phyloP scores from a whole-genome alignment of 768 basidiomycete species.

The Russula ochroleuca region DNA sequence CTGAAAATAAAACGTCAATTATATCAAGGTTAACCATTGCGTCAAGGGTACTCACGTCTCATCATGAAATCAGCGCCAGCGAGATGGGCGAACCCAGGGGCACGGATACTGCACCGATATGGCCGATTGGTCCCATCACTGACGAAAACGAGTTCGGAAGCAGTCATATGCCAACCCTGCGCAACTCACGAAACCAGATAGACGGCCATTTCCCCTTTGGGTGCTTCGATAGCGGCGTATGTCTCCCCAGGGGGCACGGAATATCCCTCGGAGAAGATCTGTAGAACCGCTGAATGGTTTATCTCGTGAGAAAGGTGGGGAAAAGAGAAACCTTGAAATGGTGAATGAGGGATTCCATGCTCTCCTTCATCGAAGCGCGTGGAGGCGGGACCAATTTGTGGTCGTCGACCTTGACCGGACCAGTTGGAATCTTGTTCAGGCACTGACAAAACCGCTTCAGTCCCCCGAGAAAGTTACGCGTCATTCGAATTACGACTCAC shows the following conservation, averaged over 20 bases:
- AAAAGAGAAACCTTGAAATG: conserved; percentile 78
- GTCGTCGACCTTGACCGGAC: conserved; percentile 92
- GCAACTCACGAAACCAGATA: conserved; percentile 86
- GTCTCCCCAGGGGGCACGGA: conserved; percentile 95
- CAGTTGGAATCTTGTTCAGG: conserved; percentile 94
- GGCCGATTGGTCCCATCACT: conserved; percentile 95
- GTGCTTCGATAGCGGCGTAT: conserved; percentile 95
- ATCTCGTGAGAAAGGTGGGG: conserved; percentile 1
- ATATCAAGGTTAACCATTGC: conserved; percentile 14
- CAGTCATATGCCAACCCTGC: background rate
- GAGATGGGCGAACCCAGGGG: conserved; percentile 93
- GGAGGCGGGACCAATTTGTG: conserved; percentile 97
- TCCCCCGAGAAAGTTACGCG: background rate
- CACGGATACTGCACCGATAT: conserved; percentile 95
- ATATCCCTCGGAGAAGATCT: conserved; percentile 96
- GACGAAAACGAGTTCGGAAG: background rate
- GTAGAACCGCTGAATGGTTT: conserved; percentile 18
- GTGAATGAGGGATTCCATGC: conserved; percentile 96
- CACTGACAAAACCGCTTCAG: conserved; percentile 48
- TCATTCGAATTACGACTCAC: conserved; percentile 34
- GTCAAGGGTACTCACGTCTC: conserved; percentile 59
- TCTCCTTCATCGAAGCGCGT: conserved; percentile 98
- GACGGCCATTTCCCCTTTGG: conserved; percentile 98
- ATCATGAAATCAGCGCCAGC: conserved; percentile 98
- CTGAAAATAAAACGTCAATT: conserved; percentile 30